Conservation (phyloP, 2,329 filamentous ascomycete species). For the Mycosphaerella sp. region DNA sequence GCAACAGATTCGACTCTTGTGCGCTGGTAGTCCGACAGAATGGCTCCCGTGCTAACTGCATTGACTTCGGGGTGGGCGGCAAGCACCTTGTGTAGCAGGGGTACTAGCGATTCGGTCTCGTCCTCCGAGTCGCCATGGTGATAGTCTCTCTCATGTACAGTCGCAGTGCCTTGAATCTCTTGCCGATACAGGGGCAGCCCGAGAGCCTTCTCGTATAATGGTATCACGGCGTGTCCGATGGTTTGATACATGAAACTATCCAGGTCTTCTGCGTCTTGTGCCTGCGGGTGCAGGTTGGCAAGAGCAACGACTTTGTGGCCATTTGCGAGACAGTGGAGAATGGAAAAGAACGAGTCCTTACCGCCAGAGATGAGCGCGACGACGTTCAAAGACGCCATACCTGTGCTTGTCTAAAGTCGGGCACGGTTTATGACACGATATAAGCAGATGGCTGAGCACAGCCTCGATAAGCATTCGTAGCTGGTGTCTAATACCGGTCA, state of each 20-base stretch:
- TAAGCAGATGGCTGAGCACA: neutral
- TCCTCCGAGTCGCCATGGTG: constrained; percentile 45
- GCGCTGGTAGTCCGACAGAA: constrained; percentile 90
- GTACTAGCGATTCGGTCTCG: constrained; percentile 82
- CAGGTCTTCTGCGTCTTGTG: constrained; percentile 51
- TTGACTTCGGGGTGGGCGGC: constrained; percentile 69
- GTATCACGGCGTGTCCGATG: constrained; percentile 79
- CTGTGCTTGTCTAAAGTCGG: neutral
- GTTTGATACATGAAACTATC: constrained; percentile 99
- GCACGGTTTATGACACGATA: neutral
- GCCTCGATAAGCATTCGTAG: neutral
- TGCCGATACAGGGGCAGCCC: constrained; percentile 77
- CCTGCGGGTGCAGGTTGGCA: constrained; percentile 71
- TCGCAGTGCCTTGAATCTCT: constrained; percentile 64
- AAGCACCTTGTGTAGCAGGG: constrained; percentile 63
- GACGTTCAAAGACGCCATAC: constrained; percentile 53
- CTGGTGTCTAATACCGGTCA: constrained; percentile 2
- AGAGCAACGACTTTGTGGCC: constrained; percentile 81
- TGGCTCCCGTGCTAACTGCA: constrained; percentile 83
- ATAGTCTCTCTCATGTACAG: constrained; percentile 69
- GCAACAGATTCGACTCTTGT: constrained; percentile 93
- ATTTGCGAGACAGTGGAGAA: constrained; percentile 81
- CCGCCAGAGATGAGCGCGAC: constrained; percentile 92
- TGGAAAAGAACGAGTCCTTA: constrained; percentile 92
- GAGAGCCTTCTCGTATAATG: constrained; percentile 73